phyloP scores from a whole-genome alignment of 768 basidiomycete genomes.

The Gymnopilus junonius region DNA sequence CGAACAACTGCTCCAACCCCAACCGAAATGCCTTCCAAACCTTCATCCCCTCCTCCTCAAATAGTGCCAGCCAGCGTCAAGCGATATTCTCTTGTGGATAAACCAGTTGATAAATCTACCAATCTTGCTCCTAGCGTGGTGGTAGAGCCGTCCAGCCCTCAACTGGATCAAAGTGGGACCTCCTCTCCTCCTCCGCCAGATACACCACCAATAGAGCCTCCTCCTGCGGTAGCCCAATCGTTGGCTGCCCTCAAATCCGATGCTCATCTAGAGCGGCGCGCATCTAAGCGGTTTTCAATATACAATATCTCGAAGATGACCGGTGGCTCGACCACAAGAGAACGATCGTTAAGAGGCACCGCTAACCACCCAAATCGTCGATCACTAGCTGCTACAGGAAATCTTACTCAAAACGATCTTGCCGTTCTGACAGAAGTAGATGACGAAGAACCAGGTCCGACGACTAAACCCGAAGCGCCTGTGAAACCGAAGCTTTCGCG shows the following conservation, averaged over 20 bases:
- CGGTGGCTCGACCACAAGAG: constrained; percentile 50
- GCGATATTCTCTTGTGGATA: constrained; percentile 81
- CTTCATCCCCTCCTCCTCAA: constrained; percentile 33
- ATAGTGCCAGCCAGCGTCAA: constrained; percentile 71
- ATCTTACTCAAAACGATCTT: constrained; percentile 72
- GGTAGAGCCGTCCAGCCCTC: constrained; percentile 55
- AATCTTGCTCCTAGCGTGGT: constrained; percentile 52
- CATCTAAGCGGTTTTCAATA: constrained; percentile 94
- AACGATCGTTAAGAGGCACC: constrained; percentile 47
- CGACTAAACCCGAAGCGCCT: constrained; percentile 22
- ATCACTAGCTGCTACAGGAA: constrained; percentile 65
- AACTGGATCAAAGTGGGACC: constrained; percentile 31
- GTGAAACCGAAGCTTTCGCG: constrained; percentile 35
- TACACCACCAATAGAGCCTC: constrained; percentile 33
- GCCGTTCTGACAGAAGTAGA: constrained; percentile 77
- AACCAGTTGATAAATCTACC: constrained; percentile 49
- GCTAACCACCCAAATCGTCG: constrained; percentile 58
- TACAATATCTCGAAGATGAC: constrained; percentile 97
- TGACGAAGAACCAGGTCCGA: constrained; percentile 50
- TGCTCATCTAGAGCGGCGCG: constrained; percentile 78
- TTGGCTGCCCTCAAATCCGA: constrained; percentile 91
- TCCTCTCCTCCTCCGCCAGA: constrained; percentile 39
- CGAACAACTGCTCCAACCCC: constrained; percentile 10
- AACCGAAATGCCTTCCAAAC: constrained; percentile 24
- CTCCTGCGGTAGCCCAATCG: constrained; percentile 75